A percentile compares a stretch with the other conserved stretches of the same genome.
Evolutionary conservation across 164 flowering plant species (phyloP).

Genomic region (Akebia trifoliata): DNA sequence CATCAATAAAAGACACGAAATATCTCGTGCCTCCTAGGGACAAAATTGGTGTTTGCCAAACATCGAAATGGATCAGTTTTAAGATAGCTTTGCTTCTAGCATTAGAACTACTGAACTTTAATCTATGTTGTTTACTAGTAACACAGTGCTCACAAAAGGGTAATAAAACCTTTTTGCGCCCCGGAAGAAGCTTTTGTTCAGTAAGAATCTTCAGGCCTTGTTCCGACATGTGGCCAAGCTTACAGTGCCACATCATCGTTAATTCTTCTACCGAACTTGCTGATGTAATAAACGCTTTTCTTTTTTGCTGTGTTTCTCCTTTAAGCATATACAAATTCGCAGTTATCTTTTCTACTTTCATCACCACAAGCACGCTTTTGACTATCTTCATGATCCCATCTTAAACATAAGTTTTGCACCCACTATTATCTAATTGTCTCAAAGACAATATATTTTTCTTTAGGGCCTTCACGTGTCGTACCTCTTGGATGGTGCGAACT

Average conservation of each 20-base stretch:
- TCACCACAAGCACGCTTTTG: slow-evolving; percentile 6
- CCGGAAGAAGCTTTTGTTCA: slow-evolving; percentile 5
- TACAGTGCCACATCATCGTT: slow-evolving; percentile 12
- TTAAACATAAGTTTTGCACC: no score
- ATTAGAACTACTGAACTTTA: no score
- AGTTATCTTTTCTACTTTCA: background rate
- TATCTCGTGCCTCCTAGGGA: slow-evolving; percentile 18
- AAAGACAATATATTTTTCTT: no score
- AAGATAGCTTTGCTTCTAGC: slow-evolving; percentile 7
- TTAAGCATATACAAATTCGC: slow-evolving; percentile 11
- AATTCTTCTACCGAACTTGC: slow-evolving; percentile 3
- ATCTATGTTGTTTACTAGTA: slow-evolving; percentile 11
- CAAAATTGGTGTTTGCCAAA: slow-evolving; percentile 8
- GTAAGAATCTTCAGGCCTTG: slow-evolving; percentile 12
- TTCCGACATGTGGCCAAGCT: slow-evolving; percentile 15
- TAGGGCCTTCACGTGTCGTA: no score
- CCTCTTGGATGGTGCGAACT: no score
- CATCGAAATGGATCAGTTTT: background rate
- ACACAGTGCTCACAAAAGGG: slow-evolving; percentile 13
- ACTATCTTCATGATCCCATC: slow-evolving; percentile 12
- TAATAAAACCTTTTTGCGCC: background rate
- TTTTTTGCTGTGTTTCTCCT: slow-evolving; percentile 3
- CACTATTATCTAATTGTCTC: no score
- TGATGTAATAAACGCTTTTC: slow-evolving; percentile 4
- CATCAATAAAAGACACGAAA: no score